Evolutionary conservation across 164 flowering plant species (phyloP).

Genomic region (grape (Vitis vinifera)): DNA sequence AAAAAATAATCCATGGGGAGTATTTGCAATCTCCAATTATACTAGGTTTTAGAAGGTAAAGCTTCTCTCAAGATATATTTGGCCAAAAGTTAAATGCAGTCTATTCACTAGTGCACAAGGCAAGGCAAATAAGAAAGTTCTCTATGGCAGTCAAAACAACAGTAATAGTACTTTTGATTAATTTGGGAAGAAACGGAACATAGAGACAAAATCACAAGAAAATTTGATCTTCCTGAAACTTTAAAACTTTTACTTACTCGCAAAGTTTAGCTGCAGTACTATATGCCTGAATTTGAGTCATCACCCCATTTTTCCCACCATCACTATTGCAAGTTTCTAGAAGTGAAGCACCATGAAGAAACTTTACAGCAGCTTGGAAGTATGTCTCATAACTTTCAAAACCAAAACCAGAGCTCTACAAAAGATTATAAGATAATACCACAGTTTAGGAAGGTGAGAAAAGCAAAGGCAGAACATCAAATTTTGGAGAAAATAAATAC

Average conservation of each 20-base stretch:
- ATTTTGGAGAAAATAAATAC: constrained; percentile 1
- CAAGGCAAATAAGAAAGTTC: neutral
- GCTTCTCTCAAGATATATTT: neutral
- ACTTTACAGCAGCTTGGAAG: constrained; percentile 55
- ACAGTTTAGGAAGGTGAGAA: neutral
- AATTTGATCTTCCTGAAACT: neutral
- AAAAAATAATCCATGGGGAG: no score
- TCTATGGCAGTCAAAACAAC: neutral
- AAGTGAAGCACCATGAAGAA: constrained; percentile 50
- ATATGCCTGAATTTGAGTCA: constrained; percentile 38
- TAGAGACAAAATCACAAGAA: neutral
- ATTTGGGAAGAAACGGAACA: neutral
- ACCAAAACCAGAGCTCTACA: constrained; percentile 37
- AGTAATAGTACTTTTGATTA: neutral
- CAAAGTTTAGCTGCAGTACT: constrained; percentile 43
- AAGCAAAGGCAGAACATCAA: neutral
- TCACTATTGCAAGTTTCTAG: constrained; percentile 33
- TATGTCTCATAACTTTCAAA: constrained; percentile 35
- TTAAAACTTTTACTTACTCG: constrained; percentile 37
- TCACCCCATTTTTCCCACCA: constrained; percentile 24
- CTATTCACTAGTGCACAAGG: no score
- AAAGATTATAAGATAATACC: neutral
- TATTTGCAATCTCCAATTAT: neutral
- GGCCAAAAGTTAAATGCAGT: neutral
- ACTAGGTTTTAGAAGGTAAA: neutral